A percentile compares a stretch with the other conserved stretches of the same genome.
Evolutionary conservation across 2,329 filamentous ascomycete genomes (phyloP).

Genomic region (Penicillium frequentans): DNA sequence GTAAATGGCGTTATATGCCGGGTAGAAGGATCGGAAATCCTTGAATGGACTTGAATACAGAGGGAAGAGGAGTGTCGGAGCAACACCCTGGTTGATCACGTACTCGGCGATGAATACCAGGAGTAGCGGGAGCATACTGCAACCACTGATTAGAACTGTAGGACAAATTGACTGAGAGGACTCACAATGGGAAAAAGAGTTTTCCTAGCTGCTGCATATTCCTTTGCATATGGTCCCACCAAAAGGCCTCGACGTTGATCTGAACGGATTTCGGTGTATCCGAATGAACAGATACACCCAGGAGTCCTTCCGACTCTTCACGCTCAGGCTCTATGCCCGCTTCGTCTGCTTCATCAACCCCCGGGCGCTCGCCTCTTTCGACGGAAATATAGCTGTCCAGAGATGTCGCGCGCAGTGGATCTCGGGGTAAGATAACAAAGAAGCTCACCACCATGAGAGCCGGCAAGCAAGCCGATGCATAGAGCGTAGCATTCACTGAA

Average conservation of each 20-base stretch:
- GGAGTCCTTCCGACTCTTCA: constrained; percentile 32
- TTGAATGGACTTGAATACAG: constrained; percentile 72
- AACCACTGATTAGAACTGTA: constrained; percentile 13
- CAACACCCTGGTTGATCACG: constrained; percentile 92
- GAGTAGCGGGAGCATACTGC: constrained; percentile 81
- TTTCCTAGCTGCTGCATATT: constrained; percentile 66
- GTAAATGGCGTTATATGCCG: constrained; percentile 91
- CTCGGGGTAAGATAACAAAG: constrained; percentile 74
- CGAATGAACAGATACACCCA: constrained; percentile 22
- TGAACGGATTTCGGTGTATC: constrained; percentile 20
- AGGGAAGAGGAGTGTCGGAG: constrained; percentile 86
- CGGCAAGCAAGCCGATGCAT: constrained; percentile 77
- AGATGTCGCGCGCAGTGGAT: constrained; percentile 57
- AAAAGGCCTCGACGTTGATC: constrained; percentile 10
- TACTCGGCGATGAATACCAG: constrained; percentile 96
- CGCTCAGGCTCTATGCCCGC: constrained; percentile 15
- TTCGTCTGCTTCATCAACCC: constrained; percentile 33
- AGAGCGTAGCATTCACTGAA: constrained; percentile 69
- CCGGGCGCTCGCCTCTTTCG: constrained; percentile 42
- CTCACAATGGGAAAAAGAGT: constrained; percentile 71
- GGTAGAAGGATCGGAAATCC: constrained; percentile 85
- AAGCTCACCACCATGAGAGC: constrained; percentile 79
- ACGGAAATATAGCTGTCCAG: constrained; percentile 57
- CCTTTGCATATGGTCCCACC: constrained; percentile 43
- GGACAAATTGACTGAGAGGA: constrained; percentile 5